Percentiles rank a stretch among this genome's conserved stretches.
Conservation (phyloP, 108 stramenopile genomes). For the Nannochloropsis salina region DNA sequence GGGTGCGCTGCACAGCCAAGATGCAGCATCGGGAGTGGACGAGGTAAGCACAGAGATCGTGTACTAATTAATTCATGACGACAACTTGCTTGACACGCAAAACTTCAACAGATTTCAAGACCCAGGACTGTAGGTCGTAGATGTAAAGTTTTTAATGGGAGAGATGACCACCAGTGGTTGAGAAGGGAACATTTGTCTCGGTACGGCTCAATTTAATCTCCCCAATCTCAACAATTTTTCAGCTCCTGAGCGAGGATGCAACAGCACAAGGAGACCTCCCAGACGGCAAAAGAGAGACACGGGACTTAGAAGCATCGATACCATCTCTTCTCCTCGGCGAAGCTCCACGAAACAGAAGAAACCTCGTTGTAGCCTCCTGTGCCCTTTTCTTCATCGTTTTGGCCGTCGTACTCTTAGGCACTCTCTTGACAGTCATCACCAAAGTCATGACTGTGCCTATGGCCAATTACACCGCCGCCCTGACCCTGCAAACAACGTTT, state of each 20-base stretch:
- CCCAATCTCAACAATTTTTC: too few relatives aligned
- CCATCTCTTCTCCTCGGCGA: background rate
- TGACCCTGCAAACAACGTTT: background rate
- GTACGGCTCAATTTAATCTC: too few relatives aligned
- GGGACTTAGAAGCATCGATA: background rate
- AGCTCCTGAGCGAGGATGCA: too few relatives aligned
- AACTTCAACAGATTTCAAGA: too few relatives aligned
- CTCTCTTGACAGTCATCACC: background rate
- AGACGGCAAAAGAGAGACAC: too few relatives aligned
- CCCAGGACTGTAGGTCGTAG: too few relatives aligned
- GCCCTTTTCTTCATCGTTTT: constrained; percentile 1
- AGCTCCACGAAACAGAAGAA: background rate
- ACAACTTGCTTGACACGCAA: too few relatives aligned
- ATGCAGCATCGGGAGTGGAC: background rate
- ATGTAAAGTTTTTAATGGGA: too few relatives aligned
- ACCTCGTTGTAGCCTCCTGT: background rate
- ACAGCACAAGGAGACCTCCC: too few relatives aligned
- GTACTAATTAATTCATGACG: too few relatives aligned
- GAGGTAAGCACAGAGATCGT: background rate
- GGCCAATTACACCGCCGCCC: background rate
- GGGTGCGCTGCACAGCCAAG: background rate
- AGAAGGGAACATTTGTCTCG: too few relatives aligned
- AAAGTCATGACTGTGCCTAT: background rate
- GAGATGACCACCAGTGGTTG: too few relatives aligned
- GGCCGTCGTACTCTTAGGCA: background rate